Conservation (phyloP, 2,329 filamentous ascomycete genomes). For the Aspergillus transmontanensis region DNA sequence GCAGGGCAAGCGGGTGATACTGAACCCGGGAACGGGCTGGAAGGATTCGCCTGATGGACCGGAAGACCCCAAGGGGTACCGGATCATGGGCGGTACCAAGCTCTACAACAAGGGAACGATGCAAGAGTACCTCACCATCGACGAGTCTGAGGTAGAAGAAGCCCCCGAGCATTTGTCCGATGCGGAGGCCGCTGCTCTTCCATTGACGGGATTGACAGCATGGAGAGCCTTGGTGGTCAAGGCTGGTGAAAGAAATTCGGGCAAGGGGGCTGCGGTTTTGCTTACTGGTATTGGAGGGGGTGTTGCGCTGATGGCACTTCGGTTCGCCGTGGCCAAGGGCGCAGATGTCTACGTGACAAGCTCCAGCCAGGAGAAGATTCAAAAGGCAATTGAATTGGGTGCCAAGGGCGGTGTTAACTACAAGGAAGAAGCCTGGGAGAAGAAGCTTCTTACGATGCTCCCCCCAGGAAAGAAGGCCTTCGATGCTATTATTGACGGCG, state of each 20-base stretch:
- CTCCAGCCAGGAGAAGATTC: conserved; percentile 73
- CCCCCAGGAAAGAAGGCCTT: conserved; percentile 68
- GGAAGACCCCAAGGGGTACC: conserved; percentile 57
- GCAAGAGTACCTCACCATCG: conserved; percentile 71
- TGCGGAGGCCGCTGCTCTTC: conserved; percentile 79
- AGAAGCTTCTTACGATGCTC: conserved; percentile 62
- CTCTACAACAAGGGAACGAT: conserved; percentile 68
- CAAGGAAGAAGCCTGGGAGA: conserved; percentile 78
- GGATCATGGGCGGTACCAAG: conserved; percentile 59
- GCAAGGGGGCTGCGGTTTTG: conserved; percentile 70
- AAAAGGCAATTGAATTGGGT: conserved; percentile 69
- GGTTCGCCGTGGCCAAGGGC: conserved; percentile 76
- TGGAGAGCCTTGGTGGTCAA: conserved; percentile 87
- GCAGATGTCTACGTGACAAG: conserved; percentile 82
- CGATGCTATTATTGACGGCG: conserved; percentile 88
- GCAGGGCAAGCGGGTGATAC: conserved; percentile 70
- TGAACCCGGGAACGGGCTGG: conserved; percentile 82
- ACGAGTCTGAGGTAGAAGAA: conserved; percentile 72
- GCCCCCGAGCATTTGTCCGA: conserved; percentile 72
- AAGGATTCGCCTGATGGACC: conserved; percentile 70
- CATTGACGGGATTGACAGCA: conserved; percentile 81
- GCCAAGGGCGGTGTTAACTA: conserved; percentile 83
- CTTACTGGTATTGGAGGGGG: conserved; percentile 92
- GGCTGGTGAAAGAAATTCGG: conserved; percentile 58
- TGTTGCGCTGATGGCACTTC: conserved; percentile 78